phyloP scores from a whole-genome alignment of 176 grass and related monocot species.

The Hordeum marinum region DNA sequence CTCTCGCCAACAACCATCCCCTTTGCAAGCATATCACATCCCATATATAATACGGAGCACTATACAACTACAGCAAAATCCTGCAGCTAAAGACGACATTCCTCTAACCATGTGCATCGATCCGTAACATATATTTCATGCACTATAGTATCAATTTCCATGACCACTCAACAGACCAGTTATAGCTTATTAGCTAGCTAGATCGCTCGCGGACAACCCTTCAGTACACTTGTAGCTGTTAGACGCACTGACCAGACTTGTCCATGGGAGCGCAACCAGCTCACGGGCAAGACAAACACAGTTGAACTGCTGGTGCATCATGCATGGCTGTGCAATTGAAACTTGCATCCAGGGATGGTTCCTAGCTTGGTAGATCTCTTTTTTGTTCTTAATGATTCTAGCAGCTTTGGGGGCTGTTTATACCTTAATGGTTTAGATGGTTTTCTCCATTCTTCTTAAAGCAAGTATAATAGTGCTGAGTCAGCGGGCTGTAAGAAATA shows the following conservation, averaged over 20 bases:
- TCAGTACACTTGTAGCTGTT: constrained; percentile 24
- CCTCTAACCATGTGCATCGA: constrained; percentile 35
- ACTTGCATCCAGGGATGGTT: constrained; percentile 4
- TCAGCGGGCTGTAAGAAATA: too few relatives aligned
- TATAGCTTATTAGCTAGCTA: constrained; percentile 24
- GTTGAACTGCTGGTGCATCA: constrained; percentile 13
- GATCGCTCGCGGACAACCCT: constrained; percentile 12
- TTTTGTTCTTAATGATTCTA: neutral
- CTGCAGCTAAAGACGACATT: constrained; percentile 36
- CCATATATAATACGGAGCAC: neutral
- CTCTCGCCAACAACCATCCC: neutral
- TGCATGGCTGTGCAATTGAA: neutral
- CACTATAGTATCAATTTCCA: constrained; percentile 15
- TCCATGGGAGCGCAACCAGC: constrained; percentile 8
- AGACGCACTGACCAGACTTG: neutral
- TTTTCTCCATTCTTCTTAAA: neutral
- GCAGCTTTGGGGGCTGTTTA: neutral
- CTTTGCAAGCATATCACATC: constrained; percentile 11
- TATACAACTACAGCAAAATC: neutral
- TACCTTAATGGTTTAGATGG: neutral
- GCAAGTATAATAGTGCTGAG: too few relatives aligned
- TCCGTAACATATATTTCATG: neutral
- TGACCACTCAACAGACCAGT: constrained; percentile 12
- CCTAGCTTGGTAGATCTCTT: neutral
- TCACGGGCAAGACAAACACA: constrained; percentile 21